Evolutionary conservation across 1,139 yeast genomes (phyloP), one percentile per base, ranked within the genome.

Genomic region (Debaryomycetaceae sp.): DNA sequence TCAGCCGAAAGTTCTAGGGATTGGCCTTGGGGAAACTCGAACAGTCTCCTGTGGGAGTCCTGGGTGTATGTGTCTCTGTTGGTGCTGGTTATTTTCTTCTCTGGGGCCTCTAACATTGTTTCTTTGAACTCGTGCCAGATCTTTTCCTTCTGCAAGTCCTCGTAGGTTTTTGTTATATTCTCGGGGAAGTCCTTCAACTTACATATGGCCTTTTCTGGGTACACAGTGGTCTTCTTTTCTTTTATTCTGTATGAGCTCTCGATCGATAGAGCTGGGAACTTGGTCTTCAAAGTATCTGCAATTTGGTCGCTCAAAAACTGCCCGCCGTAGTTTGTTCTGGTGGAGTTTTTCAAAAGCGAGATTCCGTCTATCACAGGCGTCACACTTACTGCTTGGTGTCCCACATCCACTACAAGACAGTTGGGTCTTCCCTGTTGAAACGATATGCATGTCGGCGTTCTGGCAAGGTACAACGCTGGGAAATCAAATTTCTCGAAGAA

Each of bases 361-460:
- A 92, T 78, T 4, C 98, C 98, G 63, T 92, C 99, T 39, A 91
- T 79, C 3, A 92, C 94, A 0, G 99, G 98, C 1, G 96, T 86
- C 2, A 86, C 95, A 40, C 92, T 81, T 13, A 83, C 74, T 2
- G 85, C 69, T 50, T 86, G 91, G 54, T 89, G 95, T 2, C 99
- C 98, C 33, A 91, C 67, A 61, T 94, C 98, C 32, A 94, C 95
- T 28, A 94, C 94, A 39, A 92, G 69, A 55, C 97, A 95, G 50
- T 87, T 88, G 33, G 96, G 92, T 58, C 96, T 78, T 4, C 98
- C 98, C 51, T 87, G 86, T 17, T 96, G 95, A 65, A 92, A 92
- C 5, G 96, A 83, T 1, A 88, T 82, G 64, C 96, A 87, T 0
- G 95, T 87, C 14, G 98, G 95, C 3, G 83, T 74, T 45, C 91